Evolutionary conservation across 2,329 filamentous ascomycete genomes (phyloP), one percentile per base, ranked within the genome.

Genomic region (Phialophora verrucosa): DNA sequence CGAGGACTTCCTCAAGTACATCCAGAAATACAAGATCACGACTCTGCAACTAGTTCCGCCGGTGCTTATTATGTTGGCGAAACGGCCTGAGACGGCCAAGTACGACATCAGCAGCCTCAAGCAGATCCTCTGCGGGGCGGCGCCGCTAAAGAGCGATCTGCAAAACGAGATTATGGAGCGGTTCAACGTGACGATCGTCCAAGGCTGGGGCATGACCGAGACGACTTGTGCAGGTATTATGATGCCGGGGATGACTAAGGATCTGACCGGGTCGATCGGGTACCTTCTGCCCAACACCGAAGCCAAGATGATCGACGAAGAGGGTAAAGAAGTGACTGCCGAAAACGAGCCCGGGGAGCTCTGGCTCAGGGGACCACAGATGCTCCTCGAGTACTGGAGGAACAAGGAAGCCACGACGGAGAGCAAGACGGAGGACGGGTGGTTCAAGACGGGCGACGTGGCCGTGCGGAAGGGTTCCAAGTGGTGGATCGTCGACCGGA

Each of bases 391-490:
- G 38, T 81, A 81, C 73, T 77, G 75, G 65, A 75, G 75, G 35
- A 76, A 76, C n/a, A 69, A 71, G 2, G 72, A 77, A 42, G 78
- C 78, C 32, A 76, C 75, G 56, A 65, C 44, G 47, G 67, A 69
- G 75, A 95, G 92, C n/a, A 63, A 67, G 31, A 69, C 68, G 6
- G 83, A 88, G 1, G 88, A 93, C 71, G 83, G 83, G 11, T 94
- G 92, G 87, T 88, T 96, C 83, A 87, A 85, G 51, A 97, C 93
- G 0, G 93, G 93, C 4, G 93, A 97, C 73, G 91, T 96, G 75
- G 92, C 90, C 0, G 81, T 94, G 3, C 81, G 95, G 7, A 84
- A 84, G 3, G 80, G 88, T 69, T 91, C 96, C 76, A 92, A 97
- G 74, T 77, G 97, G 55, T 90, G 92, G 79, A 91, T 94, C 74